Base-by-base conservation (phyloP, 1,284 basidiomycete species). In the Puccinia polysora region DNA sequence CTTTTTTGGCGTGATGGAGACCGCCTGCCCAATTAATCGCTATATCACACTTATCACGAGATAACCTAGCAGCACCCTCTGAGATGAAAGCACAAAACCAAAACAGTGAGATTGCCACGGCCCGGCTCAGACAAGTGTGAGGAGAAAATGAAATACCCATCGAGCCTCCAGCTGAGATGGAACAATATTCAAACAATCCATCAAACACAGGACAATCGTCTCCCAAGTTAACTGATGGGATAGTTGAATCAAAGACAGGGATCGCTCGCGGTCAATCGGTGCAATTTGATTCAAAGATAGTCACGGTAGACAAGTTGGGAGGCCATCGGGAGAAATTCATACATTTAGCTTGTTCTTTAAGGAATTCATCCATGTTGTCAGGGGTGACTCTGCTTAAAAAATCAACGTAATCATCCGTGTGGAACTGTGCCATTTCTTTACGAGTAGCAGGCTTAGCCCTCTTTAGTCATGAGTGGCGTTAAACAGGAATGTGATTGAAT, bases 141-240 rank as follows among this genome's bases (percentile, higher is more conserved):
- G 40, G 8, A 72, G n/a, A 18, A 20, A 3, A 12, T 12, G 7
- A 78, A 86, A 64, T 75, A 94, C 93, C 95, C 94, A 98, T 98
- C 0, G 92, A 96, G 5, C 95, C 95, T 58, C 95, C 95, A 18
- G 95, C 96, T 2, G 93, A 97, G 77, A 98, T 98, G 5, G 93
- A 94, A 79, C 95, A 97, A 80, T 97, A 98, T 77, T 98, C 95
- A 79, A 97, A 97, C 62, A 98, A 81, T 0, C 95, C 95, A 77
- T 98, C 95, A 77, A 99, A 99, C 25, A 97, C 92, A 2, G 95
- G 95, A 80, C 95, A 97, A 80, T 99, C 95, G 78, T 99, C 95
- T 23, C 89, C 89, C 15, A 91, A 88, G 75, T 91, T 91, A 81
- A 89, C 89, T 89, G n/a, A 25, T 28, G n/a, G 36, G 15, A 49